A percentile compares a stretch with the other conserved stretches of the same genome.
phyloP scores from a whole-genome alignment of 345 rosid genomes.

The Psidium friedrichsthalianum region DNA sequence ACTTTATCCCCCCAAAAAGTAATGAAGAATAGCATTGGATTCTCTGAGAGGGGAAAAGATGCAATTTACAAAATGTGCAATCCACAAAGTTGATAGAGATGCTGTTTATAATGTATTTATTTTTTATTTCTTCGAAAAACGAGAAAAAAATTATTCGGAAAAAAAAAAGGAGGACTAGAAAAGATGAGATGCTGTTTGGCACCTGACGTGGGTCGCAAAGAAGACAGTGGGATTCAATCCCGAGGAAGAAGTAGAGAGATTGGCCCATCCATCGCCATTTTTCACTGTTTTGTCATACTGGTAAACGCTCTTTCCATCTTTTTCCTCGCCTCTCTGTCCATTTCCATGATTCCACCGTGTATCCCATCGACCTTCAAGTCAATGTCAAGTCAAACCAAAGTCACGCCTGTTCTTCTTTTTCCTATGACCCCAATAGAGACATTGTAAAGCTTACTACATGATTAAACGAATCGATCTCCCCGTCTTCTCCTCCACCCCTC shows the following conservation, averaged over 20 bases:
- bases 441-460: not conserved
- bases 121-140: not conserved
- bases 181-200: conserved; percentile 17
- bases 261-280: not conserved
- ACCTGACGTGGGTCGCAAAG: conserved; percentile 23
- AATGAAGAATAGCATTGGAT: conserved; percentile 25
- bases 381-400: not conserved
- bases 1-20: not conserved
- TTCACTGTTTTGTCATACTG: not conserved
- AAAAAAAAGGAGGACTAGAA: not conserved
- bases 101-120: not conserved
- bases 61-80: not conserved
- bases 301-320: not conserved
- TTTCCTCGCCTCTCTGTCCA: not conserved
- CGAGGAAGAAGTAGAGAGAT: not conserved
- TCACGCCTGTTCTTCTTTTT: not conserved
- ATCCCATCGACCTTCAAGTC: not conserved
- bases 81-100: not conserved
- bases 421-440: not conserved
- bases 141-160: not conserved
- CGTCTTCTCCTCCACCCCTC: not conserved
- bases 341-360: not conserved
- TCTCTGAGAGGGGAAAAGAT: conserved; percentile 8
- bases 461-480: not conserved
- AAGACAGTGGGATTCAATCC: conserved; percentile 34